These are phyloP conservation scores for Luffa acutangula DNA, from an alignment of 306 rosid species.

Conservation along the genomic window DNA sequence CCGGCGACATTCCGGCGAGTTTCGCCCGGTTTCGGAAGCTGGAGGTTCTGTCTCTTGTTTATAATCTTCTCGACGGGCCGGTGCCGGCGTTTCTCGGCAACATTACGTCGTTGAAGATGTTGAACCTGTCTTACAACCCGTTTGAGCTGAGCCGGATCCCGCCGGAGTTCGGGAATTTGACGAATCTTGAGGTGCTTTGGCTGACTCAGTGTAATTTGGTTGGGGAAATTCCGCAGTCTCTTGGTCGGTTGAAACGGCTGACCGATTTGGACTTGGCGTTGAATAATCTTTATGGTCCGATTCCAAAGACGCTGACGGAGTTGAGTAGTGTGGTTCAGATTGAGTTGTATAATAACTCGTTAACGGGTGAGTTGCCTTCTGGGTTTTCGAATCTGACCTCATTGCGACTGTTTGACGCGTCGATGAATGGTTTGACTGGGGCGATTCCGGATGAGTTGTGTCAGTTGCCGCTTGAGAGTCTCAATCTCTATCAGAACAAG, in stretches of 20 bases:
- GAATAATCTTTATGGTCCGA: slow-evolving; percentile 60
- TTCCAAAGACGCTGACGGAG: slow-evolving; percentile 61
- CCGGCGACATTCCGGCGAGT: slow-evolving; percentile 59
- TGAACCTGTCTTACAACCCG: slow-evolving; percentile 69
- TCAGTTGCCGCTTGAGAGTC: slow-evolving; percentile 32
- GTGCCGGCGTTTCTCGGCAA: slow-evolving; percentile 54
- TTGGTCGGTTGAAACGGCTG: slow-evolving; percentile 56
- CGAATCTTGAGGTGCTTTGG: slow-evolving; percentile 73
- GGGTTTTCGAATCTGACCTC: slow-evolving; percentile 47
- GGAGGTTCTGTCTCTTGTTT: slow-evolving; percentile 76
- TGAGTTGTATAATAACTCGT: slow-evolving; percentile 78
- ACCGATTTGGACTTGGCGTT: slow-evolving; percentile 57
- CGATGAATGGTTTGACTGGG: slow-evolving; percentile 69
- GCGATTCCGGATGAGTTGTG: slow-evolving; percentile 53
- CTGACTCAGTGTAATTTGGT: slow-evolving; percentile 65
- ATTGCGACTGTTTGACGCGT: slow-evolving; percentile 67
- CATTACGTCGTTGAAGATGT: slow-evolving; percentile 56
- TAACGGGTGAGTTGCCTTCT: slow-evolving; percentile 73
- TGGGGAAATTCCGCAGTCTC: slow-evolving; percentile 68
- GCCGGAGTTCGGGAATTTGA: slow-evolving; percentile 61
- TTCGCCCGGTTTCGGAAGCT: slow-evolving; percentile 53
- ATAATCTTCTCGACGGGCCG: slow-evolving; percentile 62
- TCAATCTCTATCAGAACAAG: slow-evolving; percentile 1
- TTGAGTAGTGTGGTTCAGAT: slow-evolving; percentile 48
- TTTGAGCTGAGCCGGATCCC: slow-evolving; percentile 67